phyloP scores from a whole-genome alignment of 768 basidiomycete species.

The Suillus cothurnatus region DNA sequence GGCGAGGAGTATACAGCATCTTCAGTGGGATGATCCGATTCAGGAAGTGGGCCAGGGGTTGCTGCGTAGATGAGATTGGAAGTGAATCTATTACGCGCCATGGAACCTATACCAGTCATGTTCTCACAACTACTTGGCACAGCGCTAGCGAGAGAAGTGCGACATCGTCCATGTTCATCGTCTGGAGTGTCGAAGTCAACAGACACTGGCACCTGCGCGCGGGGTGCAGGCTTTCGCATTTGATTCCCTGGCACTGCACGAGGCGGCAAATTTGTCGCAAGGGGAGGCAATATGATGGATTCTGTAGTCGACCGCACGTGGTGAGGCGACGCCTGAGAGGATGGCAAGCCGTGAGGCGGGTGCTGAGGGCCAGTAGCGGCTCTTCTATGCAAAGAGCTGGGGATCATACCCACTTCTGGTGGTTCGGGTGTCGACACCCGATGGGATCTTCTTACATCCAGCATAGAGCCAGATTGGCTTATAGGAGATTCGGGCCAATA shows the following conservation, averaged over 20 bases:
- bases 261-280: slow-evolving; percentile 21
- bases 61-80: slow-evolving; percentile 21
- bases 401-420: slow-evolving; percentile 25
- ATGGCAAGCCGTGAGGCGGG: slow-evolving; percentile 15
- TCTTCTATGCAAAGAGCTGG: slow-evolving; percentile 33
- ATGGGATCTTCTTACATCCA: slow-evolving; percentile 39
- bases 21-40: slow-evolving; percentile 19
- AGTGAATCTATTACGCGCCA: slow-evolving; percentile 27
- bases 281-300: slow-evolving; percentile 24
- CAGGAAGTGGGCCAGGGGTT: slow-evolving; percentile 14
- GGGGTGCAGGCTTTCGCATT: slow-evolving; percentile 64
- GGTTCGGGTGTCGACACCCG: slow-evolving; percentile 35
- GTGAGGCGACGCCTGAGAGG: slow-evolving; percentile 20
- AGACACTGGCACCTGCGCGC: slow-evolving; percentile 64
- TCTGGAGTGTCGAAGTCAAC: slow-evolving; percentile 45
- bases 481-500: slow-evolving; percentile 36
- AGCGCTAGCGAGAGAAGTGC: slow-evolving; percentile 54
- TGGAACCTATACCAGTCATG: slow-evolving; percentile 67
- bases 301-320: slow-evolving; percentile 41
- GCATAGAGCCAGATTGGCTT: slow-evolving; percentile 38
- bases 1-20: slow-evolving; percentile 14
- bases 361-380: slow-evolving; percentile 35
- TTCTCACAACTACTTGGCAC: slow-evolving; percentile 54
- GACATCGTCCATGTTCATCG: slow-evolving; percentile 35
- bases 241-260: slow-evolving; percentile 37